Base-by-base conservation (phyloP, 2,329 filamentous ascomycete genomes). In the Talaromyces albobiverticillius region DNA sequence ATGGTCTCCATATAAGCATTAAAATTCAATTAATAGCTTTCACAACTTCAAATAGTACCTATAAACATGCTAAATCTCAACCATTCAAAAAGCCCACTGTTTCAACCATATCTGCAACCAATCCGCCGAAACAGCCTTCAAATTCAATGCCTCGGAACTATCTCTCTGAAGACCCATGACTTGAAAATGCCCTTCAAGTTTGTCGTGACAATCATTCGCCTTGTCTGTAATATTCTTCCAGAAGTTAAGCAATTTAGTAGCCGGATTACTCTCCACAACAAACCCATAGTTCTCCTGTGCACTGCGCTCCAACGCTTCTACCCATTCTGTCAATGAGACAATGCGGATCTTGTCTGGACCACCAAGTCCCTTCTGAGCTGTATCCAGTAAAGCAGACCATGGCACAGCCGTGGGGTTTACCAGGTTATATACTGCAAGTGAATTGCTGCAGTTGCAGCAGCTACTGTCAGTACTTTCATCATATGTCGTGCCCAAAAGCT, bases 91-190 rank as follows among this genome's bases (percentile, higher is more conserved):
- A 29, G 34, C 23, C 55, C 55, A 57, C 25, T 57, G 55, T 11
- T 51, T 51, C 5, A 57, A 41, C 55, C 55, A 57, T 43, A 55
- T 42, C 25, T 42, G 46, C 32, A 57, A 45, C 55, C 55, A 57
- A 26, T 48, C 42, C 20, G 46, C 7, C 11, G 55, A 55, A 10
- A 57, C 52, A 16, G 47, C 13, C 11, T 25, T 18, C 16, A 57
- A 45, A 16, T 26, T 31, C 5, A 46, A 46, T 25, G 52, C 55
- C 29, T 51, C 55, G 4, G 41, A 43, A 25, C 55, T 57, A 34
- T 57, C 52, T 43, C 20, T 57, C 42, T 46, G 29, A 45, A 57
- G 34, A 20, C 34, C 26, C 18, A 31, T 34, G 18, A 57, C 55
- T 52, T 55, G 34, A 22, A 36, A 57, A 16, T 46, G 40, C 10